A percentile compares a stretch with the other conserved stretches of the same genome.
Evolutionary conservation across 805 yeast genomes (phyloP).

Genomic region (Pichia rugopelliculosa): DNA sequence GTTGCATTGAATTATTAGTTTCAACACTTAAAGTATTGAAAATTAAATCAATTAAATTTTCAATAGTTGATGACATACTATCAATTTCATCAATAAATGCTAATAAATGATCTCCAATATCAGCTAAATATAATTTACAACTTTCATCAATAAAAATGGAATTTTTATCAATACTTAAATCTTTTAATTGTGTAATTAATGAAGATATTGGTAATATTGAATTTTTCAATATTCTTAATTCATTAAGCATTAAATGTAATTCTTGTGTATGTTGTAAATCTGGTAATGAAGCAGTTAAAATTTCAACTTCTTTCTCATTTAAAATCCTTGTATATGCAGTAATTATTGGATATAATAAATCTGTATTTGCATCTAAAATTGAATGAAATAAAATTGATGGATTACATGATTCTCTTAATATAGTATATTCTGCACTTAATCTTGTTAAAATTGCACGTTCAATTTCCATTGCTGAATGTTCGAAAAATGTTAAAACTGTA

Average conservation of each 20-base stretch:
- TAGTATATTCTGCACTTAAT: constrained; percentile 37
- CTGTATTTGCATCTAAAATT: constrained; percentile 47
- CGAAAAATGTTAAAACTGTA: constrained; percentile 50
- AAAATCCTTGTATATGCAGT: constrained; percentile 43
- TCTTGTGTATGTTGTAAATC: constrained; percentile 44
- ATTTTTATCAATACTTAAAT: constrained; percentile 24
- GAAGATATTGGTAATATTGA: constrained; percentile 42
- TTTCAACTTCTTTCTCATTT: constrained; percentile 44
- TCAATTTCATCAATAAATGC: constrained; percentile 47
- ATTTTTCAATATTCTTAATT: constrained; percentile 40
- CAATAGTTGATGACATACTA: constrained; percentile 45
- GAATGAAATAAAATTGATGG: constrained; percentile 47
- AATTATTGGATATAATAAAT: constrained; percentile 44
- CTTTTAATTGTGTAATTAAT: constrained; percentile 39
- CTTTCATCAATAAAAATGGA: constrained; percentile 31
- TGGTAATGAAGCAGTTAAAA: constrained; percentile 36
- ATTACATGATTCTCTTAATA: constrained; percentile 44
- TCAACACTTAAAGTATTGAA: constrained; percentile 53
- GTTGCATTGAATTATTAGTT: constrained; percentile 47
- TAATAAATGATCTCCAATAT: constrained; percentile 49
- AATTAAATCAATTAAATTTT: constrained; percentile 42
- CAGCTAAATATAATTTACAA: constrained; percentile 43
- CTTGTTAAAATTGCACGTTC: constrained; percentile 45
- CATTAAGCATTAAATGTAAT: constrained; percentile 47
- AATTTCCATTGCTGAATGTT: constrained; percentile 46